A percentile compares a stretch with the other conserved stretches of the same genome.
These are phyloP conservation scores for Apophysomyces ossiformis DNA, from an alignment of 371 early-diverging fungal genomes.

Conservation along the genomic window DNA sequence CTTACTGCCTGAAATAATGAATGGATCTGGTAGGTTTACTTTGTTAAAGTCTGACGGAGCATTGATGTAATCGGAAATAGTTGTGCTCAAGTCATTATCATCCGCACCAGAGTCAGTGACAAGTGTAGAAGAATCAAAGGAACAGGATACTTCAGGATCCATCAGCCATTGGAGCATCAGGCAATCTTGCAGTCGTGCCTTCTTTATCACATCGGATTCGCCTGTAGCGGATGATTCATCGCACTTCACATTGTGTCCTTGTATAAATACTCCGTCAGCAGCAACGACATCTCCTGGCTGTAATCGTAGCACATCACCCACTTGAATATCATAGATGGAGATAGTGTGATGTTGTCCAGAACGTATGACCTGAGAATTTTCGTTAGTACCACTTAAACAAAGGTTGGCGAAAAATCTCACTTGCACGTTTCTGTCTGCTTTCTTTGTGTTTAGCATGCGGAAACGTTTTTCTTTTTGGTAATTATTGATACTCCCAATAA, in stretches of 20 bases:
- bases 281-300: constrained; percentile 93
- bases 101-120: constrained; percentile 67
- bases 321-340: constrained; percentile 83
- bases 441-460: constrained; percentile 79
- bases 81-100: neutral
- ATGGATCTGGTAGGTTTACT: constrained; percentile 53
- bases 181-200: constrained; percentile 39
- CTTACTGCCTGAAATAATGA: constrained; percentile 76
- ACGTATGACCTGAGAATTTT: constrained; percentile 64
- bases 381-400: neutral
- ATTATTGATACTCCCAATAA: constrained; percentile 83
- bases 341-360: constrained; percentile 72
- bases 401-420: constrained; percentile 23
- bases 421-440: constrained; percentile 79
- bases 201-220: constrained; percentile 82
- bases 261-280: constrained; percentile 87
- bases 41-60: neutral
- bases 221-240: constrained; percentile 95
- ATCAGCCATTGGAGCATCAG: constrained; percentile 13
- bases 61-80: neutral
- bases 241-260: constrained; percentile 82
- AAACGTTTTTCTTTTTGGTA: constrained; percentile 90
- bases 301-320: constrained; percentile 88
- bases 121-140: constrained; percentile 50
- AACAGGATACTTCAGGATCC: constrained; percentile 1